A percentile compares a stretch with the other conserved stretches of the same genome.
These are phyloP conservation scores for Suhomyces coccinellae DNA, from an alignment of 1,139 yeast genomes.

Conservation along the genomic window DNA sequence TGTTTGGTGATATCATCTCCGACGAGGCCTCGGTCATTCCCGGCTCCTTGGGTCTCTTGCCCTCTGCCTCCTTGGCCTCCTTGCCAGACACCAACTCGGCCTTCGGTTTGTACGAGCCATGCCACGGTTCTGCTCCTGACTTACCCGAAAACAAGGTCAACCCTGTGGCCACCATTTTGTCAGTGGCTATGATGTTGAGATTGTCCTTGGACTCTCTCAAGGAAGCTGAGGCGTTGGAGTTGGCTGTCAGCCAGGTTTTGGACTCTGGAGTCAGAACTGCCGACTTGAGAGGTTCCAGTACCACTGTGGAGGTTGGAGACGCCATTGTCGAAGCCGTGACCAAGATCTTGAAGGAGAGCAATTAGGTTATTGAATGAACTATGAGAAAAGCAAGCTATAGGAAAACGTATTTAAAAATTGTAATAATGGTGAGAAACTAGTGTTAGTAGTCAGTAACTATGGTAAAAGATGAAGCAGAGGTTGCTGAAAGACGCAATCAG, in stretches of 20 bases:
- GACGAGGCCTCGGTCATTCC: slow-evolving; percentile 98
- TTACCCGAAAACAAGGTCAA: slow-evolving; percentile 83
- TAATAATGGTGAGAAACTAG: too few species aligned
- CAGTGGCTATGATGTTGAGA: slow-evolving; percentile 96
- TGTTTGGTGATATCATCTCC: slow-evolving; percentile 97
- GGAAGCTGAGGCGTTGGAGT: slow-evolving; percentile 87
- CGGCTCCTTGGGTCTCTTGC: slow-evolving; percentile 92
- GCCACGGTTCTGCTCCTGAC: slow-evolving; percentile 99
- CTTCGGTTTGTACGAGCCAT: slow-evolving; percentile 95
- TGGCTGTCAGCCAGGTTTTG: slow-evolving; percentile 80
- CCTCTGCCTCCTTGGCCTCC: slow-evolving; percentile 94
- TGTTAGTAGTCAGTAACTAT: too few species aligned
- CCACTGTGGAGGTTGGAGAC: slow-evolving; percentile 90
- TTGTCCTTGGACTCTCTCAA: slow-evolving; percentile 76
- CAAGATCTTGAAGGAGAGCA: slow-evolving; percentile 44
- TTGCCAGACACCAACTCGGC: slow-evolving; percentile 93
- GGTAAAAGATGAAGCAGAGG: too few species aligned
- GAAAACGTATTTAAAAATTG: too few species aligned
- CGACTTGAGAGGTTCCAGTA: slow-evolving; percentile 77
- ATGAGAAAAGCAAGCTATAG: too few species aligned
- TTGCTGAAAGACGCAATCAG: too few species aligned
- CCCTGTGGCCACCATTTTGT: slow-evolving; percentile 91
- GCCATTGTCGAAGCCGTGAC: slow-evolving; percentile 77
- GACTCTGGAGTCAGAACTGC: slow-evolving; percentile 88
- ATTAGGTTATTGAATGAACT: neutral